Evolutionary conservation across 179 eudicot species (phyloP).

Genomic region (Heliamphora pulchella): DNA sequence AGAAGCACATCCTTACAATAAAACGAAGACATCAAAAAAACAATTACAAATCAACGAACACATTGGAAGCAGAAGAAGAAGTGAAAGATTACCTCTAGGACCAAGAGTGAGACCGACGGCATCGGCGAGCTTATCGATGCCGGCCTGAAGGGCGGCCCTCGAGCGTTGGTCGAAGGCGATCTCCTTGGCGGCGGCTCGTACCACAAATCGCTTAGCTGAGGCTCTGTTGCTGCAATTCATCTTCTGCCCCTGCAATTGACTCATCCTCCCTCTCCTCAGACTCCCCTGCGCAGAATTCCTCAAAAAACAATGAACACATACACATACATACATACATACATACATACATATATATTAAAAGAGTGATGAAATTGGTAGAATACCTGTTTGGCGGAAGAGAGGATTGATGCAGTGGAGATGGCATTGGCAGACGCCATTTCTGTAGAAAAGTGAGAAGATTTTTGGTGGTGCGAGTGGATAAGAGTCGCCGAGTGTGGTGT

Average conservation of each 20-base stretch:
- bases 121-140: slow-evolving; percentile 88
- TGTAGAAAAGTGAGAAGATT: slow-evolving; percentile 11
- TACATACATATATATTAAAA: neutral
- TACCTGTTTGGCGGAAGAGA: slow-evolving; percentile 1
- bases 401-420: slow-evolving; percentile 56
- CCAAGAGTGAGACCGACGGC: slow-evolving; percentile 94
- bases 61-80: neutral
- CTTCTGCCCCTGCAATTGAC: slow-evolving; percentile 46
- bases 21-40: neutral
- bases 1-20: no score
- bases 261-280: slow-evolving; percentile 36
- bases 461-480: slow-evolving; percentile 5
- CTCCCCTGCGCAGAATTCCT: slow-evolving; percentile 34
- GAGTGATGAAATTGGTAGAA: neutral
- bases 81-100: slow-evolving; percentile 55
- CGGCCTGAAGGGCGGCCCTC: slow-evolving; percentile 74
- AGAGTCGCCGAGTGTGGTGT: neutral
- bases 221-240: slow-evolving; percentile 32
- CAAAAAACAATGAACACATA: neutral
- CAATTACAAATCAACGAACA: no score
- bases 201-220: slow-evolving; percentile 38
- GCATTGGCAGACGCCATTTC: slow-evolving; percentile 73
- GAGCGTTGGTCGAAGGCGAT: slow-evolving; percentile 80
- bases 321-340: neutral
- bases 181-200: slow-evolving; percentile 71